phyloP scores from a whole-genome alignment of 768 basidiomycete species.

The Amanita rimosa region DNA sequence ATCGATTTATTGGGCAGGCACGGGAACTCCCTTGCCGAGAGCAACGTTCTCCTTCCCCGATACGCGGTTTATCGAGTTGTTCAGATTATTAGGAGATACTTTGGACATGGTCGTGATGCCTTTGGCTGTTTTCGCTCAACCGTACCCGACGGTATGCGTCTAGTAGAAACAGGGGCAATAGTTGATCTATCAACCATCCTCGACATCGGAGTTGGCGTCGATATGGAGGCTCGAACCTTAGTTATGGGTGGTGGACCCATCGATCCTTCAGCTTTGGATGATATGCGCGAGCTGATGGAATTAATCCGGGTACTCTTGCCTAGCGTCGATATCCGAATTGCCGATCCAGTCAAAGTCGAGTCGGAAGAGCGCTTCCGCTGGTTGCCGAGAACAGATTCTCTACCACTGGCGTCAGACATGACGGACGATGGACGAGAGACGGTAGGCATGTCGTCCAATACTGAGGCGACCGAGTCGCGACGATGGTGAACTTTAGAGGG shows the following conservation, averaged over 20 bases:
- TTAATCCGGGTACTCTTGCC: conserved; percentile 42
- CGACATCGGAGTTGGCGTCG: conserved; percentile 10
- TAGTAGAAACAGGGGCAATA: conserved; percentile 20
- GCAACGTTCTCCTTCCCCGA: conserved; percentile 52
- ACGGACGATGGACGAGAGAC: conserved; percentile 44
- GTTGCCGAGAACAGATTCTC: conserved; percentile 22
- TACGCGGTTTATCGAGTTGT: conserved; percentile 16
- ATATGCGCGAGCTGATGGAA: conserved; percentile 14
- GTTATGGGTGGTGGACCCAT: conserved; percentile 39
- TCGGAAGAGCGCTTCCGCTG: conserved; percentile 28
- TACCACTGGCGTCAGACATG: conserved; percentile 24
- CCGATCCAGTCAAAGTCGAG: conserved; percentile 14
- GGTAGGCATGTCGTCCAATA: conserved; percentile 42
- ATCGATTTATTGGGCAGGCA: conserved; percentile 19
- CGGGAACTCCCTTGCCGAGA: conserved; percentile 21
- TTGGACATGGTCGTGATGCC: conserved; percentile 16
- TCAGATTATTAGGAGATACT: conserved; percentile 18
- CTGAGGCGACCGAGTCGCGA: conserved; percentile 44
- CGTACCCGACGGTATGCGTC: conserved; percentile 21
- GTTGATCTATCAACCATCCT: conserved; percentile 19
- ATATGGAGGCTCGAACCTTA: conserved; percentile 24
- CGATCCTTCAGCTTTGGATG: conserved; percentile 23
- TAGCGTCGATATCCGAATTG: conserved; percentile 27
- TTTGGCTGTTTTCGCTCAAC: conserved; percentile 20
- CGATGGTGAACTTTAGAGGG: conserved; percentile 28